Percentiles rank a stretch among this genome's conserved stretches.
phyloP scores from a whole-genome alignment of 805 yeast genomes.

The Lipomyces oligophaga region DNA sequence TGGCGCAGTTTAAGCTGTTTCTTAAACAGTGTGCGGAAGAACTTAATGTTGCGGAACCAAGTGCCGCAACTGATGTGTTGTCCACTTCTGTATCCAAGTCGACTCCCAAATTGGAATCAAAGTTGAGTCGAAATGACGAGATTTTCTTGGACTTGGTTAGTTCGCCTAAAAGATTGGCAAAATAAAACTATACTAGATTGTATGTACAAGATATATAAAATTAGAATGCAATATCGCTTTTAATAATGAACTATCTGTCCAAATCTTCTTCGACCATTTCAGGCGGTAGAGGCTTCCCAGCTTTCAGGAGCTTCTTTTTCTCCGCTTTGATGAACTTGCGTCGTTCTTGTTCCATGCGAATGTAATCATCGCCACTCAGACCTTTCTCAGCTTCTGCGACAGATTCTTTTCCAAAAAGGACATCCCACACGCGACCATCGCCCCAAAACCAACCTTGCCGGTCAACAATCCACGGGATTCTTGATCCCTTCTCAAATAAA shows the following conservation, averaged over 20 bases:
- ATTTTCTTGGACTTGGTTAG: constrained; percentile 33
- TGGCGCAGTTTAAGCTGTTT: too few species aligned
- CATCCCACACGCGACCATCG: constrained; percentile 80
- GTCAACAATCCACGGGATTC: constrained; percentile 72
- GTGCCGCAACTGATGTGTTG: constrained; percentile 1
- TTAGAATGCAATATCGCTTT: too few species aligned
- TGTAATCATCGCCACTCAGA: constrained; percentile 54
- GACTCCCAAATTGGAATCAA: constrained; percentile 8
- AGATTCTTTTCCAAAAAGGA: constrained; percentile 73
- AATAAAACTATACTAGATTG: too few species aligned
- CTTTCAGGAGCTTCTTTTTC: background rate
- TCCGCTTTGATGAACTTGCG: constrained; percentile 4
- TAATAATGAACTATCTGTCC: too few species aligned
- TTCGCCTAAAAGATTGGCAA: constrained; percentile 40
- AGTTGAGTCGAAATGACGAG: constrained; percentile 20
- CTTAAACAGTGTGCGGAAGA: background rate
- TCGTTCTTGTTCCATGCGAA: constrained; percentile 27
- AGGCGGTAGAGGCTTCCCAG: constrained; percentile 1
- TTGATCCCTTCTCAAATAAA: constrained; percentile 53
- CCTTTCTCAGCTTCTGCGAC: constrained; percentile 74
- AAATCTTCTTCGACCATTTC: too few species aligned
- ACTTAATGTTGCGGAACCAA: constrained; percentile 1
- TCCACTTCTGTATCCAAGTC: constrained; percentile 5
- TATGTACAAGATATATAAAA: too few species aligned
- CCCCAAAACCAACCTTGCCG: constrained; percentile 91